Percentiles rank a stretch among this genome's conserved stretches.
Conservation (phyloP, 495 filamentous ascomycete genomes). For the Hapsidospora chrysogenum region DNA sequence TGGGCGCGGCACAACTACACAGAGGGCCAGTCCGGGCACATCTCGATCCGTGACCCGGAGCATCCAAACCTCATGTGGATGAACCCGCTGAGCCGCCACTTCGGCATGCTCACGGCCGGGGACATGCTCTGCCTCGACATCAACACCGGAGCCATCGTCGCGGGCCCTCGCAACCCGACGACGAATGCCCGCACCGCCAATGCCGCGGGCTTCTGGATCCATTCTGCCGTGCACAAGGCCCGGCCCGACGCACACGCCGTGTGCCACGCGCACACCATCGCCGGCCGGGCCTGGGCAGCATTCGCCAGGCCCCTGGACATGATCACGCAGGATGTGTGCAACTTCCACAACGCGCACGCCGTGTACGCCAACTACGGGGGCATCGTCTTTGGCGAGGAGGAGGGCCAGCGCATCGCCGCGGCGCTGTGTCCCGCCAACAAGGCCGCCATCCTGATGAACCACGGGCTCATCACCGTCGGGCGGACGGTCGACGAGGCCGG, state of each 20-base stretch:
- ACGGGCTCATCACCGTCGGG: slow-evolving; percentile 29
- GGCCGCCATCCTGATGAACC: slow-evolving; percentile 33
- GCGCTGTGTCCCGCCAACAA: slow-evolving; percentile 28
- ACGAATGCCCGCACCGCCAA: slow-evolving; percentile 26
- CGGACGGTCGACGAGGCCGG: slow-evolving; percentile 29
- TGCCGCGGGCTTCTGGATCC: slow-evolving; percentile 46
- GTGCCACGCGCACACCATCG: slow-evolving; percentile 36
- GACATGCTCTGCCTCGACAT: slow-evolving; percentile 7
- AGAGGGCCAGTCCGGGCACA: slow-evolving; percentile 42
- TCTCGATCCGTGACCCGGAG: slow-evolving; percentile 39
- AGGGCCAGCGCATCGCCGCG: slow-evolving; percentile 32
- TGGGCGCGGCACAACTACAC: slow-evolving; percentile 35
- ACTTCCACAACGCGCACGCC: slow-evolving; percentile 30
- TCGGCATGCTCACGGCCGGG: slow-evolving; percentile 30
- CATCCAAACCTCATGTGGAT: slow-evolving; percentile 43
- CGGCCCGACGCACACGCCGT: slow-evolving; percentile 34
- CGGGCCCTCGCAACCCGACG: slow-evolving; percentile 5
- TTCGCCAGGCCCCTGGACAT: slow-evolving; percentile 40
- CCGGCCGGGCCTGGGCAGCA: slow-evolving; percentile 34
- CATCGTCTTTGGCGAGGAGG: slow-evolving; percentile 32
- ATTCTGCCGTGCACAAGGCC: slow-evolving; percentile 37
- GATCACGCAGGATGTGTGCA: slow-evolving; percentile 39
- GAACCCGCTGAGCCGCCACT: slow-evolving; percentile 34
- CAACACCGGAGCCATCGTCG: slow-evolving; percentile 40
- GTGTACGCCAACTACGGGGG: slow-evolving; percentile 40